Evolutionary conservation across 2,329 filamentous ascomycete genomes (phyloP).

Genomic region (Sordariomycetes sp.): DNA sequence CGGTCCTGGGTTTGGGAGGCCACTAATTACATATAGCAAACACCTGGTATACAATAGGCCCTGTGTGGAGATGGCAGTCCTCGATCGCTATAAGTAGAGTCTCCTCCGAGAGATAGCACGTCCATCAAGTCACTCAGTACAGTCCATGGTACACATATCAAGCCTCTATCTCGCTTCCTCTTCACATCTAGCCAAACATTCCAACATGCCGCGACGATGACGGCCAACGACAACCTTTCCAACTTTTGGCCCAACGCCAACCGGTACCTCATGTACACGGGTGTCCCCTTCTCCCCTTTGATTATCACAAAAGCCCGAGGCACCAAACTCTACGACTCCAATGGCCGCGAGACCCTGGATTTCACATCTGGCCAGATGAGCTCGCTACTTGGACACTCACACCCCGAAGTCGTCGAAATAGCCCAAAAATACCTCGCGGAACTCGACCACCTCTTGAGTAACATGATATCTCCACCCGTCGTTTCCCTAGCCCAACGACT

Average conservation of each 20-base stretch:
- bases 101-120: too few species aligned
- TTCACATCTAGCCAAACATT: neutral
- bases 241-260: slow-evolving; percentile 10
- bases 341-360: slow-evolving; percentile 34
- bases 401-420: slow-evolving; percentile 41
- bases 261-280: slow-evolving; percentile 26
- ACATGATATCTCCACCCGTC: slow-evolving; percentile 42
- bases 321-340: slow-evolving; percentile 27
- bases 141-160: too few species aligned
- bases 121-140: too few species aligned
- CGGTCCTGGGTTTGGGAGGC: too few species aligned
- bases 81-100: too few species aligned
- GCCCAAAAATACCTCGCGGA: slow-evolving; percentile 29
- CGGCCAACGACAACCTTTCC: neutral
- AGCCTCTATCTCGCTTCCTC: neutral
- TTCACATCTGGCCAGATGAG: slow-evolving; percentile 49
- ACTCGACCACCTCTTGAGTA: slow-evolving; percentile 43
- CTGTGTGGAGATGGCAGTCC: too few species aligned
- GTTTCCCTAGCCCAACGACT: slow-evolving; percentile 36
- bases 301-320: slow-evolving; percentile 31
- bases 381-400: slow-evolving; percentile 40
- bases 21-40: too few species aligned
- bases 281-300: slow-evolving; percentile 21
- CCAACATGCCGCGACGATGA: neutral
- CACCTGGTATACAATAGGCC: too few species aligned